These are phyloP conservation scores for Aspergillus sp. DNA, from an alignment of 2,329 filamentous ascomycete species.

Conservation along the genomic window DNA sequence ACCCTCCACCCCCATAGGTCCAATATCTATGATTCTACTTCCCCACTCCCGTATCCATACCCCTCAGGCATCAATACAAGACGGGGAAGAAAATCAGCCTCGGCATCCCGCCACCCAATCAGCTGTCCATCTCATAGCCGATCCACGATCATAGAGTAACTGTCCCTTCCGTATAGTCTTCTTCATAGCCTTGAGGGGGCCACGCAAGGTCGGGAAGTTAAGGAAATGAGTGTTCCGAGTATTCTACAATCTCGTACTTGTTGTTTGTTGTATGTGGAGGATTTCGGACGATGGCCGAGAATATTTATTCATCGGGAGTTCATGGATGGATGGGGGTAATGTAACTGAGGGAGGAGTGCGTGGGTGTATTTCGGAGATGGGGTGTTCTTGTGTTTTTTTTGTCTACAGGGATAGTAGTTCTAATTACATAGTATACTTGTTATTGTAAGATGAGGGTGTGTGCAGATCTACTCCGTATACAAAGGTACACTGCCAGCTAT, in stretches of 20 bases:
- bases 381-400: too few relatives aligned
- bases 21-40: neutral
- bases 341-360: too few relatives aligned
- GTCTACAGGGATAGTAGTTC: too few relatives aligned
- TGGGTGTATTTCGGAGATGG: too few relatives aligned
- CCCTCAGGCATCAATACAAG: slow-evolving; percentile 3
- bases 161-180: neutral
- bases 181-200: neutral
- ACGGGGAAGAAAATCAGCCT: slow-evolving; percentile 6
- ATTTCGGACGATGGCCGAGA: neutral
- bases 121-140: neutral
- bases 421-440: too few relatives aligned
- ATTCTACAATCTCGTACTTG: too few relatives aligned
- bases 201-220: slow-evolving; percentile 31
- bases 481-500: too few relatives aligned
- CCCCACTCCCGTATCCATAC: slow-evolving; percentile 1
- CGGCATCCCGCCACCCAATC: slow-evolving; percentile 5
- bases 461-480: too few relatives aligned
- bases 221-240: slow-evolving; percentile 23
- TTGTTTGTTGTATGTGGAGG: neutral
- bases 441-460: too few relatives aligned
- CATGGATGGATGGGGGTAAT: too few relatives aligned
- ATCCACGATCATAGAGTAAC: neutral
- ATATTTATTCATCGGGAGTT: too few relatives aligned
- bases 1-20: neutral